These are phyloP conservation scores for Phoenix dactylifera DNA, from an alignment of 176 grass and related monocot species.

Conservation along the genomic window DNA sequence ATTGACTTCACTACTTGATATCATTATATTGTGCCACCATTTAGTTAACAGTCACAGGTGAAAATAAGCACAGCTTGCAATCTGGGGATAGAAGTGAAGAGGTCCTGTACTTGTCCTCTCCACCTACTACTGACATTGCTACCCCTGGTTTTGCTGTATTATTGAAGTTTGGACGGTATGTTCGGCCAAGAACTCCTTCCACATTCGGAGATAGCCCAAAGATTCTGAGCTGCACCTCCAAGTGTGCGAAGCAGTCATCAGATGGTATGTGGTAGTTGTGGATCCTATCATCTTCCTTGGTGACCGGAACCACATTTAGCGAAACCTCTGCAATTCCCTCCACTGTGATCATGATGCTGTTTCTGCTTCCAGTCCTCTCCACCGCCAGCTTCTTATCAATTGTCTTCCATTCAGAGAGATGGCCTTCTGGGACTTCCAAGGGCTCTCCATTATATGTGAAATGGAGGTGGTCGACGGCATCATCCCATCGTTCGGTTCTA, in stretches of 20 bases:
- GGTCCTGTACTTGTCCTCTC: conserved; percentile 24
- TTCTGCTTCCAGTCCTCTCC: conserved; percentile 26
- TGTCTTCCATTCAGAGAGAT: conserved; percentile 27
- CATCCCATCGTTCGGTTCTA: conserved; percentile 2
- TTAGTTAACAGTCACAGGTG: background rate
- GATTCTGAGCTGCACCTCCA: conserved; percentile 26
- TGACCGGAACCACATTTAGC: conserved; percentile 26
- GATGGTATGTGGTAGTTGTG: conserved; percentile 26
- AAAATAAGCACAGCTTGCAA: conserved; percentile 23
- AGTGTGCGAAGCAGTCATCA: conserved; percentile 27
- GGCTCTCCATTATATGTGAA: conserved; percentile 21
- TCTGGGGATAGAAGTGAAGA: conserved; percentile 22
- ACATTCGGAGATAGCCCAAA: conserved; percentile 5
- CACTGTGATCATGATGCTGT: conserved; percentile 21
- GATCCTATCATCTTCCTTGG: conserved; percentile 24
- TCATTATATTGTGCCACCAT: too few relatives aligned
- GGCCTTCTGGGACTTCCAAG: conserved; percentile 21
- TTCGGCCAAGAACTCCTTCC: conserved; percentile 32
- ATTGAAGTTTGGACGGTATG: conserved; percentile 20
- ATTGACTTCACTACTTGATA: too few relatives aligned
- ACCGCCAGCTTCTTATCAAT: conserved; percentile 12
- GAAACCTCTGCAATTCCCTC: conserved; percentile 18
- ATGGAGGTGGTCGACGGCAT: conserved; percentile 22
- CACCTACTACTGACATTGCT: conserved; percentile 29
- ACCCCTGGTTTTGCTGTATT: conserved; percentile 24